A percentile compares a stretch with the other conserved stretches of the same genome.
Conservation (phyloP, 176 grass and related monocot genomes). For the Oryza longistaminata region DNA sequence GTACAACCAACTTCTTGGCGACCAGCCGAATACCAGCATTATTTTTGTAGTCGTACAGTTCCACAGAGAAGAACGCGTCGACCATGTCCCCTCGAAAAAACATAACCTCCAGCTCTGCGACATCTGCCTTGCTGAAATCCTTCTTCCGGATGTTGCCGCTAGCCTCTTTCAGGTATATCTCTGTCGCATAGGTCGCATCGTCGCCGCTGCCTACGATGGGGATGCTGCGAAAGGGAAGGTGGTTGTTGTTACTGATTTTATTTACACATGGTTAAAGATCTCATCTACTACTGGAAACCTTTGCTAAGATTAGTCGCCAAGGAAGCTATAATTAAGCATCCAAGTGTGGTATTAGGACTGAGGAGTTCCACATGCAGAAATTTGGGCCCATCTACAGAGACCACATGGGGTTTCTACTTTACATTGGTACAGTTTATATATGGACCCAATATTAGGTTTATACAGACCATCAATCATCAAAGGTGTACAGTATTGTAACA, state of each 20-base stretch:
- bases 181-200: no score
- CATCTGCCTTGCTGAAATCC: no score
- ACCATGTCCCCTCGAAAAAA: no score
- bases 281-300: background rate
- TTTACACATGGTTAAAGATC: background rate
- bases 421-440: background rate
- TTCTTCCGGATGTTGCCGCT: no score
- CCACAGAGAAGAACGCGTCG: no score
- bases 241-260: background rate
- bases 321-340: background rate
- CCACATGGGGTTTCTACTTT: background rate
- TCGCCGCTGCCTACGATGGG: no score
- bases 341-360: background rate
- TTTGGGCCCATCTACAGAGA: background rate
- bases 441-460: conserved; percentile 3
- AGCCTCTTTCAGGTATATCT: no score
- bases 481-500: background rate
- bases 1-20: no score
- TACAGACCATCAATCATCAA: conserved; percentile 9
- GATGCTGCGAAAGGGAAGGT: no score
- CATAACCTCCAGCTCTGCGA: no score
- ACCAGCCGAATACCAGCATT: no score
- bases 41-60: no score
- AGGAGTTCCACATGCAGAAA: background rate
- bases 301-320: conserved; percentile 10